Base-by-base conservation (phyloP, 352 stramenopile species). In the Phytophthora foliorum region DNA sequence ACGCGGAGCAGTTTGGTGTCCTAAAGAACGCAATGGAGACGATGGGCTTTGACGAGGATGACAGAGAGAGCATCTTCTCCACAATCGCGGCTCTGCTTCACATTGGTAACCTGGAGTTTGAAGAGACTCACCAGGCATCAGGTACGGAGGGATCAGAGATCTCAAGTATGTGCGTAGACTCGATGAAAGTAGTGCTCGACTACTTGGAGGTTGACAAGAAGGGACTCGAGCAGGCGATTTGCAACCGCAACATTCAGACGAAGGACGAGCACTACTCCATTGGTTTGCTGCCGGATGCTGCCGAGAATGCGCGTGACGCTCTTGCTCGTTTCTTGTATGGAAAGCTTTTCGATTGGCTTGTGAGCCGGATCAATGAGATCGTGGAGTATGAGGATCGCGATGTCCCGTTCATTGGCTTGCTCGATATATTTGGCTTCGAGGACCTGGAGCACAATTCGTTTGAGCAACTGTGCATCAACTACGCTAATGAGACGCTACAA, bases 381-480 rank as follows among this genome's bases (percentile, higher is more conserved):
- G 85, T 93, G 51, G 86, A 90, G 62, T 75, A 85, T 41, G 69
- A 89, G 16, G 72, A 80, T 59, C 72, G 74, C 13, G 72, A 81
- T 58, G 74, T 77, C 6, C 72, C 78, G 2, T 93, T 95, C 61
- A 93, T 94, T 65, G 88, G 86, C 7, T 55, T 96, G 14, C 65
- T 96, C 17, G 90, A 97, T 77, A 97, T 96, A 25, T 96, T 96
- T 63, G 89, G 90, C 5, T 96, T 97, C 59, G 90, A 96, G 68
- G 85, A 94, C 54, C 72, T 96, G 9, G 82, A 81, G 57, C 67
- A 89, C 75, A 99, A 99, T 70, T 96, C 93, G 21, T 99, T 98
- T 60, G 97, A 99, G 74, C 97, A 99, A 54, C 63, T 97, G 8
- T 98, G 93, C 71, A 98, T 98, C 67, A 98, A 98, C 79, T 98